Base-by-base conservation (phyloP, 176 grass and related monocot genomes). In the Cymbopogon citratus region DNA sequence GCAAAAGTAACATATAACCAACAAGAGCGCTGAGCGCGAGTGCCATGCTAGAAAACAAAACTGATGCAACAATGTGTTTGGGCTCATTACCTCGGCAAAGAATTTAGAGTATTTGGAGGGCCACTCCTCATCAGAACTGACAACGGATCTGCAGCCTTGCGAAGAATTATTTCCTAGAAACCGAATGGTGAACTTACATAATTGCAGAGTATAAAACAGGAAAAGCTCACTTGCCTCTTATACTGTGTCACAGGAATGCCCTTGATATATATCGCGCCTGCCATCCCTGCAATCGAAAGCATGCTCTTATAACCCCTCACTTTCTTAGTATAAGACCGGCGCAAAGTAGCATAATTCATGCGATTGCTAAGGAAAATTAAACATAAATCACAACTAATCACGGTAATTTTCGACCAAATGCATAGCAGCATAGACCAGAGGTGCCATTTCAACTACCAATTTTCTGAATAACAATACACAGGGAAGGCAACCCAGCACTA, bases 61-160 rank as follows among this genome's bases (percentile, higher is more conserved):
- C 3, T 33, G 31, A 33, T 33, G 31, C 62, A 44, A 43, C 44
- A 4, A 19, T 35, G 5, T n/a, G 36, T 19, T 29, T 21, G 5
- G 28, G 63, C 13, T 39, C 11, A 27, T 62, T 87, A 98, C 95
- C 90, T 88, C 73, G 39, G 94, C 79, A 25, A 98, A 95, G 60
- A 98, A 83, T 72, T 98, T 98, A 52, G 90, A 98, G 83, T 95
- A 93, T 72, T 98, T 98, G 51, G 90, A 98, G 61, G 95, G 95
- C 92, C 95, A 98, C 39, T 98, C 95, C 5, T 98, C 91, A 34
- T 72, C 48, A 0, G 89, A 80, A 64, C 61, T 85, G 63, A 93
- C 92, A 60, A 85, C 84, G 3, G 92, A 93, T 71, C 95, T 98
- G 86, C 64, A 86, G 66, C 38, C 68, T 25, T 64, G n/a, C 0